phyloP scores from a whole-genome alignment of 129 eudicot genomes.

The Flaveria brownii region DNA sequence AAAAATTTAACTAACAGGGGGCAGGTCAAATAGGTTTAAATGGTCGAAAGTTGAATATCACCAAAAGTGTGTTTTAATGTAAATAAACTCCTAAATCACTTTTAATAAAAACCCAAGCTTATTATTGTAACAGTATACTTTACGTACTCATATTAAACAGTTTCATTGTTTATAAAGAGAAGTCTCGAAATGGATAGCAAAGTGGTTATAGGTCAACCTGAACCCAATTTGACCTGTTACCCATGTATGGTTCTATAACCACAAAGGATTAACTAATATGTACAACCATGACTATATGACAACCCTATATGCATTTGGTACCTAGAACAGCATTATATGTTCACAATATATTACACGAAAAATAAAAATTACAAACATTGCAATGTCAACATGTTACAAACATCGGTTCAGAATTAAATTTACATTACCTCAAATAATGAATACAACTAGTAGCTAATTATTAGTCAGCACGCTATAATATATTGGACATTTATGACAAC shows the following conservation, averaged over 20 bases:
- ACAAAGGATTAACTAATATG: background rate
- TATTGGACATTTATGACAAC: constrained; percentile 26
- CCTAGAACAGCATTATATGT: constrained; percentile 13
- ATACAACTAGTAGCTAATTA: background rate
- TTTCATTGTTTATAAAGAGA: background rate
- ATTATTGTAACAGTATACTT: background rate
- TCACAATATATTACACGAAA: background rate
- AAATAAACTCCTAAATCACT: background rate
- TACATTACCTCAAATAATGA: constrained; percentile 6
- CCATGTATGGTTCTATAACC: background rate
- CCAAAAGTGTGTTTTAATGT: constrained; percentile 5
- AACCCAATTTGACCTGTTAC: background rate
- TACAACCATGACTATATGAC: background rate
- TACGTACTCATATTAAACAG: background rate
- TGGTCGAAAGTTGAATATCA: background rate
- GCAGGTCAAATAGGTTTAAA: background rate
- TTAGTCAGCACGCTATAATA: constrained; percentile 16
- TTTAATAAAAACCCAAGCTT: background rate
- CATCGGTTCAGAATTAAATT: constrained; percentile 8
- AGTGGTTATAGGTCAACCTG: background rate
- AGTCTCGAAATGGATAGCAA: background rate
- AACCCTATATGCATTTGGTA: constrained; percentile 5
- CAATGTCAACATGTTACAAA: constrained; percentile 28
- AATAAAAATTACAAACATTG: background rate
- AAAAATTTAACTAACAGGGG: background rate